phyloP scores from a whole-genome alignment of 495 filamentous ascomycete genomes.

The Xanthoparmelia taractica region DNA sequence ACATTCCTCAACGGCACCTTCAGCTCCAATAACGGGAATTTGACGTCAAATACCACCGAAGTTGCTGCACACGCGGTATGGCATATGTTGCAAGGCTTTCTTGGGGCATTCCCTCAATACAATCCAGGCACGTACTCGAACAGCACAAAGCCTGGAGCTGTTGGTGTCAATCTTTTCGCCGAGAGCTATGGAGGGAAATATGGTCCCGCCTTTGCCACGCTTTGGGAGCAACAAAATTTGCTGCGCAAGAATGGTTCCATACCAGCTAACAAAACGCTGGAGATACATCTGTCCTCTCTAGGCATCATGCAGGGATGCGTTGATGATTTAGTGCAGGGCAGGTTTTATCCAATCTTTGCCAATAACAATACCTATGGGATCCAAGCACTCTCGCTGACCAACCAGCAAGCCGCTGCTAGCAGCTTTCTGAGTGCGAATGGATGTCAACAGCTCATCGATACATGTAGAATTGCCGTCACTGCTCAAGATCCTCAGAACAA shows the following conservation, averaged over 20 bases:
- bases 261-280: conserved; percentile 32
- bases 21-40: conserved; percentile 41
- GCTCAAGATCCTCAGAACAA: conserved; percentile 39
- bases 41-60: conserved; percentile 58
- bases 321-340: conserved; percentile 33
- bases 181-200: conserved; percentile 45
- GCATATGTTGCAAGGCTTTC: conserved; percentile 63
- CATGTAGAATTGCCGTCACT: conserved; percentile 40
- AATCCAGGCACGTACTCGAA: conserved; percentile 42
- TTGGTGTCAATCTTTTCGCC: conserved; percentile 38
- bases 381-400: conserved; percentile 30
- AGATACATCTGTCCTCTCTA: conserved; percentile 35
- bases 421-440: conserved; percentile 42
- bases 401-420: conserved; percentile 31
- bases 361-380: conserved; percentile 42
- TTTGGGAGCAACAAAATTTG: conserved; percentile 39
- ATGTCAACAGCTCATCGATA: conserved; percentile 44
- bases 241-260: conserved; percentile 31
- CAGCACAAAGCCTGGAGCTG: conserved; percentile 33
- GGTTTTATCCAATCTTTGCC: conserved; percentile 34
- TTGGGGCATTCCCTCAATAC: conserved; percentile 59
- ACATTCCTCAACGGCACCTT: conserved; percentile 60
- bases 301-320: conserved; percentile 42
- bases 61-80: conserved; percentile 57
- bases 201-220: conserved; percentile 38